phyloP scores from a whole-genome alignment of 1,139 yeast species.

The Debaryomycetaceae sp. region DNA sequence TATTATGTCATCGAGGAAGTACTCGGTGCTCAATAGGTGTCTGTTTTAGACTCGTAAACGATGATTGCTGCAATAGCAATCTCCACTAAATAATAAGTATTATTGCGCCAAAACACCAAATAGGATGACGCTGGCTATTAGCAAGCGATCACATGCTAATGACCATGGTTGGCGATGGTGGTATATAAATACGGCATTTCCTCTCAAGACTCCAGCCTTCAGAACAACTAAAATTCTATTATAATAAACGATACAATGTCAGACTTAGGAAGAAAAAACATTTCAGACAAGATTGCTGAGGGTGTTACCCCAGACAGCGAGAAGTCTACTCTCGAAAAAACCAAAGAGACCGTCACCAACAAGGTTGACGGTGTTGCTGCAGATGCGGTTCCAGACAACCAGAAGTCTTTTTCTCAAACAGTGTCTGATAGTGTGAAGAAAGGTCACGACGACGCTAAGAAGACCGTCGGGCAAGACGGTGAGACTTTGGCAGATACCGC shows the following conservation, averaged over 20 bases:
- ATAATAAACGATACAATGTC: constrained; percentile 52
- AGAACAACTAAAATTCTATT: too few relatives aligned
- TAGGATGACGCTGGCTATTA: too few relatives aligned
- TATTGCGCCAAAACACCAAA: too few relatives aligned
- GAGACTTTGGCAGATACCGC: constrained; percentile 54
- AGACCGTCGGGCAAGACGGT: constrained; percentile 23
- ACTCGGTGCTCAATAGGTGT: too few relatives aligned
- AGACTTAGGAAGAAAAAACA: constrained; percentile 74
- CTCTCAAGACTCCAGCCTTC: too few relatives aligned
- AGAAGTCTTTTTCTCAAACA: constrained; percentile 68
- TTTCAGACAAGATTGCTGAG: constrained; percentile 67
- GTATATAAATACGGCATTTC: too few relatives aligned
- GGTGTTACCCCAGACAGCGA: constrained; percentile 68
- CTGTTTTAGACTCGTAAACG: too few relatives aligned
- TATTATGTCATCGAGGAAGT: too few relatives aligned
- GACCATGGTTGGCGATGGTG: too few relatives aligned
- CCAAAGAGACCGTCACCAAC: constrained; percentile 70
- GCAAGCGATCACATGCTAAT: too few relatives aligned
- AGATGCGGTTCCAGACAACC: constrained; percentile 53
- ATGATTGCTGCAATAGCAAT: too few relatives aligned
- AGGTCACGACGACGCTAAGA: constrained; percentile 51
- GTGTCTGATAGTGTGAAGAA: constrained; percentile 52
- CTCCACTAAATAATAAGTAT: too few relatives aligned
- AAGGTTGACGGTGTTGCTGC: constrained; percentile 61
- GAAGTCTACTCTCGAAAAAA: constrained; percentile 62